Base-by-base conservation (phyloP, 2,329 filamentous ascomycete genomes). In the Neurospora crassa region DNA sequence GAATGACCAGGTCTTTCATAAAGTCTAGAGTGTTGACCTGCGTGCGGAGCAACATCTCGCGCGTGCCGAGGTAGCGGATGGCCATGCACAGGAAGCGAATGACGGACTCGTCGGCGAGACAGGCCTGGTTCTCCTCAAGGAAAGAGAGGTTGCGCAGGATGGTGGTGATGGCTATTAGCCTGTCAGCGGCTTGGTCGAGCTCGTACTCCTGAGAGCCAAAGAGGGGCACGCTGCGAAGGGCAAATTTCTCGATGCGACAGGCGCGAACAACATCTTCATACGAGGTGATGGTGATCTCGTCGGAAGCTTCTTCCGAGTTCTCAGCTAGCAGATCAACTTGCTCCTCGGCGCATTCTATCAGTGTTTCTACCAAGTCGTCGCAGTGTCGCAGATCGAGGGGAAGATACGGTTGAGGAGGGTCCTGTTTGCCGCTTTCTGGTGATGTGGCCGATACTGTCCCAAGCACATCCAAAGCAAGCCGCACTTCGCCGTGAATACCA, bases 91-190 rank as follows among this genome's bases (percentile, higher is more conserved):
- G 83, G 77, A 97, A 93, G 76, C 92, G 93, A 77, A 97, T 86
- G 20, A 97, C 90, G 6, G 88, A 82, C 69, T 93, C 87, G 70
- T 93, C 91, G 0, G 93, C 92, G 12, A 99, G 86, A 0, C 90
- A 82, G 4, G 81, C 80, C 75, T 96, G 93, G 75, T 97, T 98
- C 40, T 82, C 79, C 81, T 87, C 91, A 79, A 87, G 87, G 79
- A 97, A 97, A 0, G 96, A 98, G 18, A 97, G 86, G 76, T 99
- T 99, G 72, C 96, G 91, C 67, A 99, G 82, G 71, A 97, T 94
- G 0, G 93, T 97, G 1, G 94, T 97, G 74, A 98, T 91, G 77
- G 94, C 96, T 71, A 98, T 90, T 68, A 99, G 82, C 72, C 91
- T 89, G 76, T 97, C 94, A 4, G 94, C 94, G 2, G 94, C 92